A percentile compares a stretch with the other conserved stretches of the same genome.
Evolutionary conservation across 2,329 filamentous ascomycete species (phyloP).

Genomic region (Phaeophleospora eucalypticola): DNA sequence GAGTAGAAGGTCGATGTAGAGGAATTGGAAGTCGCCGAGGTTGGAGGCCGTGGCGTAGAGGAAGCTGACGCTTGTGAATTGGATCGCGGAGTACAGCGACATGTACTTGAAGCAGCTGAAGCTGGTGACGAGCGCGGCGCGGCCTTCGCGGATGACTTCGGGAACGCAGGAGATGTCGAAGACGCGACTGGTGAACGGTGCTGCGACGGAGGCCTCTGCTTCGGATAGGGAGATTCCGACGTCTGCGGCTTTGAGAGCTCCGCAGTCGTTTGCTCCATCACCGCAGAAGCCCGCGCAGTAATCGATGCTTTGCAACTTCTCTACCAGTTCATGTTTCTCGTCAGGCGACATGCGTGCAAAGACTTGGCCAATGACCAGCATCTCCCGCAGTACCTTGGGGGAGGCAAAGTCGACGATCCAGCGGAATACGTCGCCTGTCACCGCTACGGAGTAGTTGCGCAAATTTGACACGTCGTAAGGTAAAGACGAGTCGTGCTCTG

Average conservation of each 20-base stretch:
- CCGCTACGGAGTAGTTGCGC: conserved; percentile 80
- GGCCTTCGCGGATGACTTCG: conserved; percentile 86
- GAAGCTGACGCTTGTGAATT: conserved; percentile 96
- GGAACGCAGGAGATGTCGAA: conserved; percentile 97
- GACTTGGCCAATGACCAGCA: conserved; percentile 87
- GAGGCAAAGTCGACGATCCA: conserved; percentile 93
- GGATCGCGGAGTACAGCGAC: conserved; percentile 98
- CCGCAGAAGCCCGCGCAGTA: conserved; percentile 96
- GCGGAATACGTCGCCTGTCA: conserved; percentile 90
- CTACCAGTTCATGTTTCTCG: conserved; percentile 95
- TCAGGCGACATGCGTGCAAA: conserved; percentile 99
- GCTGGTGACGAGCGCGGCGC: conserved; percentile 92
- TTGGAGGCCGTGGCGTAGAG: conserved; percentile 92
- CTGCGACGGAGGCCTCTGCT: conserved; percentile 95
- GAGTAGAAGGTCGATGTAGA: conserved; percentile 88
- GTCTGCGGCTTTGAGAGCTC: conserved; percentile 92
- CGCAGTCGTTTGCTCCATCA: conserved; percentile 96
- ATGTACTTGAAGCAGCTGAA: conserved; percentile 99
- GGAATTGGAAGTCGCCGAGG: conserved; percentile 93
- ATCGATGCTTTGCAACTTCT: conserved; percentile 93
- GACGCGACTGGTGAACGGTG: conserved; percentile 89
- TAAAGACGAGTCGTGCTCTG: conserved; percentile 72
- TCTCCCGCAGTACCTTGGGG: conserved; percentile 73
- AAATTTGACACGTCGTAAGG: conserved; percentile 80
- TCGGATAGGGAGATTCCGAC: conserved; percentile 96